These are phyloP conservation scores for Esteya vermicola DNA, from an alignment of 2,329 filamentous ascomycete species.

Conservation along the genomic window DNA sequence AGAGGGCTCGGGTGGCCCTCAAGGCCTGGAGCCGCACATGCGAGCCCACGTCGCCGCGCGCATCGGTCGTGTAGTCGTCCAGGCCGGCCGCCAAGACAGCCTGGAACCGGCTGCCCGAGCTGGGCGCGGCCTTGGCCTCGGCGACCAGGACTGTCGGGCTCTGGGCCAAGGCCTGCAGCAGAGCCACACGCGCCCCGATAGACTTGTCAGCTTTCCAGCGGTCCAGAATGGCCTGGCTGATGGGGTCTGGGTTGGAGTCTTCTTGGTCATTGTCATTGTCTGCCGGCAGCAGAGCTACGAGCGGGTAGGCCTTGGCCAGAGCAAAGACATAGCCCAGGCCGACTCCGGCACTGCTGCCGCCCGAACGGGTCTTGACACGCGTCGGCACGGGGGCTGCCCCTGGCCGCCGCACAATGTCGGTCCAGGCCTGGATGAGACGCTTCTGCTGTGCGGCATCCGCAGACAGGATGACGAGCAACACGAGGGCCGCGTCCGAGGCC, in stretches of 20 bases:
- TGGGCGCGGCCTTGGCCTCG: slow-evolving; percentile 9
- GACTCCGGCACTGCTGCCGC: slow-evolving; percentile 14
- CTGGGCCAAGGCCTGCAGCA: slow-evolving; percentile 38
- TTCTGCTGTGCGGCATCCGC: slow-evolving; percentile 11
- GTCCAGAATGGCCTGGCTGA: slow-evolving; percentile 29
- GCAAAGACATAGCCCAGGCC: slow-evolving; percentile 39
- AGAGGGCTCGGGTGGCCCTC: slow-evolving; percentile 55
- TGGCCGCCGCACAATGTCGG: slow-evolving; percentile 22
- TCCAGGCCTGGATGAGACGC: slow-evolving; percentile 28
- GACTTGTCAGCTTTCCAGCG: slow-evolving; percentile 37
- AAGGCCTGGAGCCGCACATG: slow-evolving; percentile 71
- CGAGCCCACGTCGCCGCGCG: slow-evolving; percentile 81
- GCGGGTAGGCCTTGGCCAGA: slow-evolving; percentile 32
- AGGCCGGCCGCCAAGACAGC: slow-evolving; percentile 42
- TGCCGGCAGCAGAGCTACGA: slow-evolving; percentile 19
- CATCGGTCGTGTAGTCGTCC: slow-evolving; percentile 83
- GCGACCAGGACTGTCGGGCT: slow-evolving; percentile 24
- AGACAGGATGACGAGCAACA: slow-evolving; percentile 27
- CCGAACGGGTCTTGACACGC: background rate
- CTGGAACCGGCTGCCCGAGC: slow-evolving; percentile 23
- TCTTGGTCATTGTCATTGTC: slow-evolving; percentile 8
- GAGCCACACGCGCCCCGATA: slow-evolving; percentile 38
- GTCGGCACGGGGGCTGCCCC: slow-evolving; percentile 6
- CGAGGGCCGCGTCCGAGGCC: slow-evolving; percentile 34
- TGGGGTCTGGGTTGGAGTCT: slow-evolving; percentile 14